Evolutionary conservation across 2,329 filamentous ascomycete genomes (phyloP).

Genomic region (Stenocarpella maydis): DNA sequence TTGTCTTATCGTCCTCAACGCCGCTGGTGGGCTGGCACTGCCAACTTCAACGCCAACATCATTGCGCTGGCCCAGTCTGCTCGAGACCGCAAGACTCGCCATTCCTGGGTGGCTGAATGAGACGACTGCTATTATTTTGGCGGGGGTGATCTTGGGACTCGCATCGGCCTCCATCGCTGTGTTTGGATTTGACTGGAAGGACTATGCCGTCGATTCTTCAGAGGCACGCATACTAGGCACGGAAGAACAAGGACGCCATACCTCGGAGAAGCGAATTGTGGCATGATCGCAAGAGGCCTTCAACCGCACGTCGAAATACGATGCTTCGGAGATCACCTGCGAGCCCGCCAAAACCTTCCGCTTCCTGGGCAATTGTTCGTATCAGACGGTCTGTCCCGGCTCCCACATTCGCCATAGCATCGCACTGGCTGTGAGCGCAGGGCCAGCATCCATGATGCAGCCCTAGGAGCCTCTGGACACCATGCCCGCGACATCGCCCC

Average conservation of each 20-base stretch:
- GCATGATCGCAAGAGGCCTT: neutral
- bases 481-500: no score
- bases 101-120: neutral
- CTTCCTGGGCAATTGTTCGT: no score
- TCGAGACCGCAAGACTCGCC: neutral
- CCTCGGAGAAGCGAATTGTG: neutral
- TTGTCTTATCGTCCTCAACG: neutral
- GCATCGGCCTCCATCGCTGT: constrained; percentile 16
- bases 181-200: constrained; percentile 8
- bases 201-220: neutral
- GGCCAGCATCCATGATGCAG: no score
- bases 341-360: no score
- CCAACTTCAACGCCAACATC: neutral
- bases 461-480: no score
- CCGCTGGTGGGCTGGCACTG: neutral
- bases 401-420: no score
- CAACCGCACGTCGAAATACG: neutral
- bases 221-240: neutral
- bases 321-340: neutral
- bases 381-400: no score
- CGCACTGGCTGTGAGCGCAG: no score
- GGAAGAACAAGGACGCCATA: neutral
- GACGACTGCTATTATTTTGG: constrained; percentile 3
- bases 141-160: constrained; percentile 4
- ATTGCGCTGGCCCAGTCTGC: neutral